Conservation (phyloP, 2,329 filamentous ascomycete species). For the Setomelanomma holmii region DNA sequence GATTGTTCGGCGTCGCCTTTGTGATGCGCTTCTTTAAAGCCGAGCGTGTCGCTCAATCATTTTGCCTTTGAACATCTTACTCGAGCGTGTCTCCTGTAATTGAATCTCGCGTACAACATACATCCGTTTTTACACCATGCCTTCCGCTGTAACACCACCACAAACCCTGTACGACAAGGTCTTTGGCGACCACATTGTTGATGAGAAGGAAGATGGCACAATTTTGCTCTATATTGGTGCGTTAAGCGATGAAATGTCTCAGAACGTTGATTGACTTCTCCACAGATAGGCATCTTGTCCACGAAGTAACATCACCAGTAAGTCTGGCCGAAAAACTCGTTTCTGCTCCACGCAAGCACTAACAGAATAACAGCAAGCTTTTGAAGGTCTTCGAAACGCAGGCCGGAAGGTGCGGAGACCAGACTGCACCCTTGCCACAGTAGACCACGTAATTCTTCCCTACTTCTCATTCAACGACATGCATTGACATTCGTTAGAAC, state of each 20-base stretch:
- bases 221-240: constrained; percentile 90
- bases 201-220: constrained; percentile 93
- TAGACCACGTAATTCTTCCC: constrained; percentile 81
- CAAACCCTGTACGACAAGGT: constrained; percentile 98
- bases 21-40: constrained; percentile 33
- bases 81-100: constrained; percentile 5
- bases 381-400: constrained; percentile 92
- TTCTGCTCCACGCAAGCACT: constrained; percentile 5
- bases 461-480: too few species aligned
- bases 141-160: constrained; percentile 72
- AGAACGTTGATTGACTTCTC: constrained; percentile 28
- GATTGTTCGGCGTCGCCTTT: too few species aligned
- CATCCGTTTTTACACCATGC: constrained; percentile 66
- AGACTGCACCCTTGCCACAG: constrained; percentile 95
- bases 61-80: background rate
- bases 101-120: constrained; percentile 25
- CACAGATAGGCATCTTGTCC: constrained; percentile 89
- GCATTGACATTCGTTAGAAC: constrained; percentile 66
- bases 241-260: constrained; percentile 12
- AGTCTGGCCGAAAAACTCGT: constrained; percentile 23
- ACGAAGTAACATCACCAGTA: constrained; percentile 97
- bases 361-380: constrained; percentile 76
- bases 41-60: constrained; percentile 9
- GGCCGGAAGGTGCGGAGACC: constrained; percentile 86
- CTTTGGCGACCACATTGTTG: constrained; percentile 90